Percentiles rank a stretch among this genome's conserved stretches.
These are phyloP conservation scores for Globisporangium acanthophoron DNA, from an alignment of 352 stramenopile species.

Conservation along the genomic window DNA sequence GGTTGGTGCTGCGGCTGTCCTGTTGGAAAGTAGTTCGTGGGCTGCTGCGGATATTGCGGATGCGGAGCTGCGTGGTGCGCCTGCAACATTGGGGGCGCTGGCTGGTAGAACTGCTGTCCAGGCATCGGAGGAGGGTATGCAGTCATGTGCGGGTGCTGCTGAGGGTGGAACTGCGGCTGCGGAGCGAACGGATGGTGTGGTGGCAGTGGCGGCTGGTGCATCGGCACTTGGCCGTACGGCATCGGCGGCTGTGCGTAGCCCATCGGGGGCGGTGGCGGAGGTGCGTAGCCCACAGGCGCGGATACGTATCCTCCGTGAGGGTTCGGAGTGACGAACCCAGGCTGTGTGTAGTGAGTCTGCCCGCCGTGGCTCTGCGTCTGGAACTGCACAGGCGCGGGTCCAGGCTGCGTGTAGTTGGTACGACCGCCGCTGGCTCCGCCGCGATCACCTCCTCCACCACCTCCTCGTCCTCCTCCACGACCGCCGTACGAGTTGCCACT, in stretches of 20 bases:
- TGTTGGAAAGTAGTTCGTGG: constrained; percentile 4
- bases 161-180: constrained; percentile 12
- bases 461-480: constrained; percentile 16
- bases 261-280: constrained; percentile 10
- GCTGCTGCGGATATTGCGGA: constrained; percentile 12
- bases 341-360: constrained; percentile 48
- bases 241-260: constrained; percentile 18
- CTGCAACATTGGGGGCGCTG: background rate
- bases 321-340: constrained; percentile 15
- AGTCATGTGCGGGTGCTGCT: constrained; percentile 12
- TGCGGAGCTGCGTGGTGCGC: constrained; percentile 18
- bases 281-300: constrained; percentile 29
- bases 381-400: constrained; percentile 13
- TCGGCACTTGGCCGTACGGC: constrained; percentile 21
- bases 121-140: constrained; percentile 7
- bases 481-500: constrained; percentile 8
- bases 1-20: constrained; percentile 21
- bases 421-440: constrained; percentile 9
- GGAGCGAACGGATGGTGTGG: constrained; percentile 16
- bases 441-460: constrained; percentile 9
- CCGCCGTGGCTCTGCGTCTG: constrained; percentile 41
- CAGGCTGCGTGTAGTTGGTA: constrained; percentile 11
- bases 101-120: constrained; percentile 5
- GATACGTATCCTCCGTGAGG: constrained; percentile 18
- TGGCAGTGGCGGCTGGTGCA: constrained; percentile 19